A percentile compares a stretch with the other conserved stretches of the same genome.
Evolutionary conservation across 2,329 filamentous ascomycete species (phyloP).

Genomic region (Calonectria fujianensis): DNA sequence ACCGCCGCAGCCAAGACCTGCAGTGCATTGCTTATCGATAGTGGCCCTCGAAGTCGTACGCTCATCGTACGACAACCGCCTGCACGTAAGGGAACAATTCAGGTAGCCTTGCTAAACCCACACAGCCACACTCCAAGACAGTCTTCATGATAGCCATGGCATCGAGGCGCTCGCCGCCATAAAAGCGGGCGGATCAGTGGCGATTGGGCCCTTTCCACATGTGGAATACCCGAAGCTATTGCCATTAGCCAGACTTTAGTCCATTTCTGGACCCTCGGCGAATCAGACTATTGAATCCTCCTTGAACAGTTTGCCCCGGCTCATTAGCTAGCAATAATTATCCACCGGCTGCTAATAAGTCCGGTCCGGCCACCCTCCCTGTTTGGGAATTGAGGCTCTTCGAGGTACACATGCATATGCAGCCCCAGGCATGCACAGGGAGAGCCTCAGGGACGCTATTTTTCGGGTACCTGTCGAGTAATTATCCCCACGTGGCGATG

Average conservation of each 20-base stretch:
- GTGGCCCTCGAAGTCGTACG: too few relatives aligned
- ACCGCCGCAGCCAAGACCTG: not conserved
- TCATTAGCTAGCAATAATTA: not conserved
- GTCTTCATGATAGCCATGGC: too few relatives aligned
- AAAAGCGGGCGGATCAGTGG: not conserved
- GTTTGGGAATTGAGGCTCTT: not conserved
- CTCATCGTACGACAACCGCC: not conserved
- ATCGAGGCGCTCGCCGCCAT: too few relatives aligned
- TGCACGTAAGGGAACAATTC: not conserved
- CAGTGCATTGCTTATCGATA: not conserved
- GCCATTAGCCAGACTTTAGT: not conserved
- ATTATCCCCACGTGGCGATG: conserved; percentile 2
- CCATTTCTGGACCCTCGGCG: not conserved
- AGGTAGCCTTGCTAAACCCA: too few relatives aligned
- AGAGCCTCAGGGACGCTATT: not conserved
- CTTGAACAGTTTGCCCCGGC: not conserved
- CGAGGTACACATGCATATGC: not conserved
- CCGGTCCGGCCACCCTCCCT: not conserved
- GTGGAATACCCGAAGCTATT: not conserved
- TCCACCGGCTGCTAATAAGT: not conserved
- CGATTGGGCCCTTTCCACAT: not conserved
- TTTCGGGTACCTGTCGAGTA: not conserved
- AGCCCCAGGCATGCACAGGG: not conserved
- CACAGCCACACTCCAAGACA: too few relatives aligned
- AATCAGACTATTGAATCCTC: not conserved